These are phyloP conservation scores for Fusarium mundagurra DNA, from an alignment of 2,329 filamentous ascomycete genomes.

Conservation along the genomic window DNA sequence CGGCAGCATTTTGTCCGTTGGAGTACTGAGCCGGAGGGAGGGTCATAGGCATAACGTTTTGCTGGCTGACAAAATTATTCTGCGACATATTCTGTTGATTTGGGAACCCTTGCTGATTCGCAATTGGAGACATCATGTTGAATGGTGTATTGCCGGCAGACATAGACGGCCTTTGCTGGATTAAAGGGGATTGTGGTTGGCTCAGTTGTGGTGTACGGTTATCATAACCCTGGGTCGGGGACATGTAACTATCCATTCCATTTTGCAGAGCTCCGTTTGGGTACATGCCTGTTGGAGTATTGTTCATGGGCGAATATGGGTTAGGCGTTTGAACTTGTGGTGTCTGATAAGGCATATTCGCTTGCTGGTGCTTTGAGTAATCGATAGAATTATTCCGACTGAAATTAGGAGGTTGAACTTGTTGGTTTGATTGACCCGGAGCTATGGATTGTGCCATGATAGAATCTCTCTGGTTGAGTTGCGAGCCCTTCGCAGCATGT, in stretches of 20 bases:
- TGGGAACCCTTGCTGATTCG: constrained; percentile 60
- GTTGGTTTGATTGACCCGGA: constrained; percentile 46
- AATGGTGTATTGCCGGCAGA: constrained; percentile 61
- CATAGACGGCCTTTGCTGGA: constrained; percentile 56
- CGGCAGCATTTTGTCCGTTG: constrained; percentile 42
- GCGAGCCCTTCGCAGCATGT: constrained; percentile 81
- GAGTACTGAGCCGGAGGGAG: constrained; percentile 69
- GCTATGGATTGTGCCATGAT: constrained; percentile 53
- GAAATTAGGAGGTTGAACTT: constrained; percentile 55
- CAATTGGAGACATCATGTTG: constrained; percentile 62
- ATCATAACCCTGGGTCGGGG: constrained; percentile 51
- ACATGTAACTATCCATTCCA: constrained; percentile 55
- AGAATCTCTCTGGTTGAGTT: constrained; percentile 77
- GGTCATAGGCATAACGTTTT: constrained; percentile 70
- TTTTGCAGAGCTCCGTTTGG: constrained; percentile 38
- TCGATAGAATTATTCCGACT: constrained; percentile 52
- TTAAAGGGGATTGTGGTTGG: constrained; percentile 50
- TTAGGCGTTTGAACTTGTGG: constrained; percentile 56
- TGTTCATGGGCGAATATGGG: constrained; percentile 59
- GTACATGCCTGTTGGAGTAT: constrained; percentile 52
- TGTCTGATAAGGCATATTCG: constrained; percentile 57
- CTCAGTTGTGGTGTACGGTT: constrained; percentile 40
- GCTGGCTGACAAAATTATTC: constrained; percentile 65
- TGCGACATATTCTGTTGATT: constrained; percentile 59
- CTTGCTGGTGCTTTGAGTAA: constrained; percentile 52